Conservation (phyloP, 2,329 filamentous ascomycete species). For the Aureobasidium sp. region DNA sequence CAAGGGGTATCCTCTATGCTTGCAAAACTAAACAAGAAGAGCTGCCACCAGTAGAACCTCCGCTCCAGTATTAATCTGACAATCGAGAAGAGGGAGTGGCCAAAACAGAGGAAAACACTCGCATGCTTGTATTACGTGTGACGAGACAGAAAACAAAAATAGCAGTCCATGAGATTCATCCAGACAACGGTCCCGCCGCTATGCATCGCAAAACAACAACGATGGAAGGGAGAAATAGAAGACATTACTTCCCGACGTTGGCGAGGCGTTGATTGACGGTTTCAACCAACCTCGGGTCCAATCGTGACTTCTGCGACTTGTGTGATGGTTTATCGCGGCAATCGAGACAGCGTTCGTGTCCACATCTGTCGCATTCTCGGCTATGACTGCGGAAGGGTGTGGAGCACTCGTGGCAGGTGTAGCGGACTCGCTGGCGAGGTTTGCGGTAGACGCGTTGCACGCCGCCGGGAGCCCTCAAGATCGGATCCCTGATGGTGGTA, state of each 20-base stretch:
- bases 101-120: not conserved
- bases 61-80: not conserved
- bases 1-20: slow-evolving; percentile 4
- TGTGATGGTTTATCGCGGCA: slow-evolving; percentile 45
- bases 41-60: not conserved
- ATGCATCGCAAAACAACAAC: not conserved
- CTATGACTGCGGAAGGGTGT: slow-evolving; percentile 49
- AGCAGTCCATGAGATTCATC: not conserved
- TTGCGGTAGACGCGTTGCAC: slow-evolving; percentile 35
- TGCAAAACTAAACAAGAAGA: not conserved
- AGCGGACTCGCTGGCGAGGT: slow-evolving; percentile 37
- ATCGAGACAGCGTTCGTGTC: slow-evolving; percentile 50
- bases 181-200: not conserved
- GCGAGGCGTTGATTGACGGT: slow-evolving; percentile 5
- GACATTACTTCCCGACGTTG: not conserved
- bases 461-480: not conserved
- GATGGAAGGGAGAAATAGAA: not conserved
- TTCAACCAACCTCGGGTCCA: not conserved
- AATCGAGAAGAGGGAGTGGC: not conserved
- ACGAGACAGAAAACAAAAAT: not conserved
- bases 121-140: not conserved
- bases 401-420: slow-evolving; percentile 55
- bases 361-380: slow-evolving; percentile 50
- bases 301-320: not conserved
- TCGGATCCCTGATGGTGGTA: not conserved